A percentile compares a stretch with the other conserved stretches of the same genome.
These are phyloP conservation scores for Cyclotella sp. DNA, from an alignment of 108 stramenopile species.

Conservation along the genomic window DNA sequence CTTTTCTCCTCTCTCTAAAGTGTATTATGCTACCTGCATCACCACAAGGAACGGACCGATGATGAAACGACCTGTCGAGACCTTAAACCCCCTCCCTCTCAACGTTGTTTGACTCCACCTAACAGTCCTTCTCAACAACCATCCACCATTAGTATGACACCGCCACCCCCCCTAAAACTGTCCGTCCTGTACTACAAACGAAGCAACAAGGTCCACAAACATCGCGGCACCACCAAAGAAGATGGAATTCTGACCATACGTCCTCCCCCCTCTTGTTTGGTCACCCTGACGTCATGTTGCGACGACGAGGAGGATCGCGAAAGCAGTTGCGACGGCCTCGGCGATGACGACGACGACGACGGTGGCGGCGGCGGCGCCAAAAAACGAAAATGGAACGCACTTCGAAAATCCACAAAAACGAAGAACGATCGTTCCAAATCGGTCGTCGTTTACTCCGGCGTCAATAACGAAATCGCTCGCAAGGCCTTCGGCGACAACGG, in stretches of 20 bases:
- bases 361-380: not conserved
- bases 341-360: constrained; percentile 29
- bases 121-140: not conserved
- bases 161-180: constrained; percentile 14
- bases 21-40: too few relatives aligned
- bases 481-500: not conserved
- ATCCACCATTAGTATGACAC: not conserved
- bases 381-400: constrained; percentile 18
- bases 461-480: not conserved
- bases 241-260: constrained; percentile 65
- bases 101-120: too few relatives aligned
- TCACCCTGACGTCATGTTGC: not conserved
- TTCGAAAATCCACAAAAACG: not conserved
- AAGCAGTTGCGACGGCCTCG: too few relatives aligned
- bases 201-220: constrained; percentile 72
- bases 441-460: constrained; percentile 9
- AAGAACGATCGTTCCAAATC: not conserved
- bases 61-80: too few relatives aligned
- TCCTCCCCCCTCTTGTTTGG: constrained; percentile 37
- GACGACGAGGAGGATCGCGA: constrained; percentile 33
- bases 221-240: constrained; percentile 53
- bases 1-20: too few relatives aligned
- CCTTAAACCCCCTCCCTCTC: too few relatives aligned
- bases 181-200: constrained; percentile 80
- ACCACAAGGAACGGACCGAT: too few relatives aligned